These are phyloP conservation scores for Vinca minor DNA, from an alignment of 257 asterid species.

Conservation along the genomic window DNA sequence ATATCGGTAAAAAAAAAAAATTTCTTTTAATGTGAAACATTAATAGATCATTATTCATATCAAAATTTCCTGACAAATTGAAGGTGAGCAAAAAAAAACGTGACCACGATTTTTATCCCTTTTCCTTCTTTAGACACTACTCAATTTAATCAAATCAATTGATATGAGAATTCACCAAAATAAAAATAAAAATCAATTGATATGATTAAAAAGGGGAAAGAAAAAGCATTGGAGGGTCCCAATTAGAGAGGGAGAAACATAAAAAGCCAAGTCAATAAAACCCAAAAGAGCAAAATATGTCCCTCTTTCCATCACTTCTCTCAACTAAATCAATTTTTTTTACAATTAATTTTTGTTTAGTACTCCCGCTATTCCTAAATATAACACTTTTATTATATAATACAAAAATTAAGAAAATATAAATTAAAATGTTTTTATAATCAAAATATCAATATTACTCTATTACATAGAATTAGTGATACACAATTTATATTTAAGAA, in stretches of 20 bases:
- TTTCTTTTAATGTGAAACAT: too few relatives aligned
- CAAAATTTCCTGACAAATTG: too few relatives aligned
- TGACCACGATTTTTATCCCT: not conserved
- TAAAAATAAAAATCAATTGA: not conserved
- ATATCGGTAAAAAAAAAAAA: too few relatives aligned
- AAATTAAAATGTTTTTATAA: too few relatives aligned
- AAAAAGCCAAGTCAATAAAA: not conserved
- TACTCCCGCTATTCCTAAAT: too few relatives aligned
- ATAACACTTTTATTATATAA: too few relatives aligned
- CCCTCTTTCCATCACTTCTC: not conserved
- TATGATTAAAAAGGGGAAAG: not conserved
- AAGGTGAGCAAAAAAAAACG: too few relatives aligned
- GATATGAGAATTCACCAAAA: not conserved
- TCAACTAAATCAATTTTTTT: not conserved
- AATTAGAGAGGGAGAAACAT: conserved; percentile 4
- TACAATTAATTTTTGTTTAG: not conserved
- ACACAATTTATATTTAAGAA: too few relatives aligned
- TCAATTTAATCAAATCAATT: conserved; percentile 1
- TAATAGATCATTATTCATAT: too few relatives aligned
- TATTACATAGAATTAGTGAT: too few relatives aligned
- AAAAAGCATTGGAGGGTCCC: not conserved
- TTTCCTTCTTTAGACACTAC: not conserved
- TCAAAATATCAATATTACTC: too few relatives aligned
- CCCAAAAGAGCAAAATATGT: not conserved
- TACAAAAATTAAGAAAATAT: too few relatives aligned